Evolutionary conservation across 2,329 filamentous ascomycete genomes (phyloP).

Genomic region (Colletotrichum endophyticum): DNA sequence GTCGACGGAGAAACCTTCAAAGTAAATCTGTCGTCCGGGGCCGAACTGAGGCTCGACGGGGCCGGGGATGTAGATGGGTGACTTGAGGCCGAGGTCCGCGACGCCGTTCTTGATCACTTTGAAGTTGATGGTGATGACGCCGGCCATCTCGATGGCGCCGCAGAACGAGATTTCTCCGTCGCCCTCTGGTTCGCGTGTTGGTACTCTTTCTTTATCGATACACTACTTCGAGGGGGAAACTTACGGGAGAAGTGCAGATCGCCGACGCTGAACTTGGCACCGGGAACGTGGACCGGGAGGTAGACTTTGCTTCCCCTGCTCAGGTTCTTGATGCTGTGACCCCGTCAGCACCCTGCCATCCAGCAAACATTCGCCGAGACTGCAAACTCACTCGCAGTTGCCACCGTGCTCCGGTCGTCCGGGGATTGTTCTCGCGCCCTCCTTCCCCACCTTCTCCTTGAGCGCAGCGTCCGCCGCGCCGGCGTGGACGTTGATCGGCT

Average conservation of each 20-base stretch:
- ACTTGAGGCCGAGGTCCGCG: constrained; percentile 75
- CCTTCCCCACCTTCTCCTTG: constrained; percentile 71
- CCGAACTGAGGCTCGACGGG: constrained; percentile 90
- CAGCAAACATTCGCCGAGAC: not conserved
- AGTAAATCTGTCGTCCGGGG: constrained; percentile 80
- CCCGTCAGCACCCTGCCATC: constrained; percentile 5
- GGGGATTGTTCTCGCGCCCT: constrained; percentile 86
- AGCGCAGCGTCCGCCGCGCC: constrained; percentile 65
- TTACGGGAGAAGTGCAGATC: constrained; percentile 81
- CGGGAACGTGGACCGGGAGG: constrained; percentile 83
- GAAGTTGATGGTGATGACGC: constrained; percentile 89
- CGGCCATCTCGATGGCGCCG: constrained; percentile 93
- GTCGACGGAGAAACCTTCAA: constrained; percentile 91
- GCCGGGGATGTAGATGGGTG: constrained; percentile 84
- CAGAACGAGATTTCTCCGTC: constrained; percentile 92
- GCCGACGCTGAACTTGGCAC: constrained; percentile 89
- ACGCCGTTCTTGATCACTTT: constrained; percentile 84
- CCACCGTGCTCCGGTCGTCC: constrained; percentile 86
- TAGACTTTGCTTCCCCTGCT: constrained; percentile 82
- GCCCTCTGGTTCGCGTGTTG: constrained; percentile 58
- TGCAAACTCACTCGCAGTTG: constrained; percentile 69
- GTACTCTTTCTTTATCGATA: not conserved
- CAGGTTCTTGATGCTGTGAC: constrained; percentile 74
- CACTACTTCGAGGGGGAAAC: constrained; percentile 21
- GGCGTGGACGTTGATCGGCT: constrained; percentile 74